phyloP scores from a whole-genome alignment of 805 yeast species.

The Lipomyces mesembrius region DNA sequence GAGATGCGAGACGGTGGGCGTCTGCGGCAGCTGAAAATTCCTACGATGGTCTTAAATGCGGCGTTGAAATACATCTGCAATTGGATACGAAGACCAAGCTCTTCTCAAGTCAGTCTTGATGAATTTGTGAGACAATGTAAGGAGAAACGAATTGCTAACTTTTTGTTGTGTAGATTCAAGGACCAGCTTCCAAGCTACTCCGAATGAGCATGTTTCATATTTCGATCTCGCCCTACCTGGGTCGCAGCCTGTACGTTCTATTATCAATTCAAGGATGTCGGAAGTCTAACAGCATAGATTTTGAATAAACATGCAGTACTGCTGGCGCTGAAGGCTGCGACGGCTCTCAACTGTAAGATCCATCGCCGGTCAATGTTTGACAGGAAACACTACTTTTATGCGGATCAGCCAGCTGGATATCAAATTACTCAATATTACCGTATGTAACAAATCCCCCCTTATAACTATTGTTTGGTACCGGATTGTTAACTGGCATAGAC shows the following conservation, averaged over 20 bases:
- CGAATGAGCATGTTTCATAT: constrained; percentile 72
- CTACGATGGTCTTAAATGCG: constrained; percentile 62
- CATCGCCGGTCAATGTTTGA: constrained; percentile 71
- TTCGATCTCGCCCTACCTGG: constrained; percentile 93
- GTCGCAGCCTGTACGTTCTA: constrained; percentile 65
- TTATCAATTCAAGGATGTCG: not conserved
- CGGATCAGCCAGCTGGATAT: constrained; percentile 95
- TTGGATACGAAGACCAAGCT: constrained; percentile 73
- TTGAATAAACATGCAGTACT: constrained; percentile 75
- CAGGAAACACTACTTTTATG: constrained; percentile 93
- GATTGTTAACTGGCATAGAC: constrained; percentile 38
- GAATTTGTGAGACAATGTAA: not conserved
- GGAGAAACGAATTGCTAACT: constrained; percentile 16
- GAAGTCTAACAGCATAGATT: constrained; percentile 32
- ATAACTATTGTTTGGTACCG: not conserved
- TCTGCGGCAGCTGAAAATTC: not conserved
- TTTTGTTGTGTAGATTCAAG: constrained; percentile 46
- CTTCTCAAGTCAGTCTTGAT: constrained; percentile 56
- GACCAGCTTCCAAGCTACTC: constrained; percentile 50
- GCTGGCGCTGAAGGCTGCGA: constrained; percentile 72
- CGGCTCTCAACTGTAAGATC: constrained; percentile 66
- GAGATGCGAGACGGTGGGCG: constrained; percentile 7
- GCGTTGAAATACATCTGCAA: constrained; percentile 93
- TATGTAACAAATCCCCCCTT: constrained; percentile 14
- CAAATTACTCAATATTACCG: constrained; percentile 87